Base-by-base conservation (phyloP, 108 stramenopile genomes). In the Skeletonema marinoi region DNA sequence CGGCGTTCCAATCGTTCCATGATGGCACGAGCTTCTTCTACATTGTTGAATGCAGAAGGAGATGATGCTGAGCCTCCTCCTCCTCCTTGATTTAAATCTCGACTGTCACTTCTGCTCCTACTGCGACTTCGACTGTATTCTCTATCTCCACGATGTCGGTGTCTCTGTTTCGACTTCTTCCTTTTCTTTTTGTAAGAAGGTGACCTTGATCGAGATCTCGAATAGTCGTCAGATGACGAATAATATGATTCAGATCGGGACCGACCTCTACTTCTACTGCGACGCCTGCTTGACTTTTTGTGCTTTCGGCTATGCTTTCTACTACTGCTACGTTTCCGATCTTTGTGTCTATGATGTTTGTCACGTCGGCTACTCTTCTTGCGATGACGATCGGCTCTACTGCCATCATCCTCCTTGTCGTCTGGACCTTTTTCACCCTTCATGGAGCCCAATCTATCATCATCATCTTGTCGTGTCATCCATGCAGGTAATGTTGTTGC, bases 401-500 rank as follows among this genome's bases (percentile, higher is more conserved):
- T 39, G 10, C 4, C 2, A 4, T 31, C 21, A 25, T 64, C 35
- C 0, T 64, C 32, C 0, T 58, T 58, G 21, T 58, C 65, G 14
- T 50, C 50, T 41, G 60, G 62, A 25, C 54, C 54, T n/a, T 56
- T 56, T 48, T 62, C 50, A 17, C 46, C 63, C 41, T 29, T 33
- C 65, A 59, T 56, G 16, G 58, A 46, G 10, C 71, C 78, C 78
- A 71, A 62, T 63, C 41, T 67, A n/a, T 67, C 70, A 32, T 67
- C 70, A 32, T 64, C 54, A 56, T 78, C 71, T 59, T 44, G 41
- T 39, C 74, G 30, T 31, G 87, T 88, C 89, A 89, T 89, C 89
- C 89, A 89, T 4, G 89, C 89, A 29, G 89, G 89, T 17, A 89
- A 68, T 12, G 87, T 89, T 10, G 71, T 77, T 17, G 87, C 89